A percentile compares a stretch with the other conserved stretches of the same genome.
Conservation (phyloP, 2,329 filamentous ascomycete species). For the Rutstroemia sp. region DNA sequence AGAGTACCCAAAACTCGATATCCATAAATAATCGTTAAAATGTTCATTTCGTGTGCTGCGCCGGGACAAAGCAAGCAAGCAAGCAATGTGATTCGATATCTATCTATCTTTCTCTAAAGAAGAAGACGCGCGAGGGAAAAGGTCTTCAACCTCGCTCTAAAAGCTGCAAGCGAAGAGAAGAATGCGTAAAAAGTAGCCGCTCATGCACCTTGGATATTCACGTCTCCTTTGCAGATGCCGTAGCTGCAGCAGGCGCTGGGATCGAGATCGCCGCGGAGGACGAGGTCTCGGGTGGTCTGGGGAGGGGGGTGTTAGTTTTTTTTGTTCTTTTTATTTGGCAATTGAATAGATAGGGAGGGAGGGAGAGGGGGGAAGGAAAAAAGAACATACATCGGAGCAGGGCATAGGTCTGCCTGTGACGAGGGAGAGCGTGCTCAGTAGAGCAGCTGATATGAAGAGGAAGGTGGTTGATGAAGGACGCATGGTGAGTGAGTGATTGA, state of each 20-base stretch:
- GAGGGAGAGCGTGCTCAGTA: slow-evolving; percentile 1
- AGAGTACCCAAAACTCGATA: no score
- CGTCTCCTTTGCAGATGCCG: neutral
- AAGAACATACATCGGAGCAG: slow-evolving; percentile 1
- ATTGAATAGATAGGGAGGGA: neutral
- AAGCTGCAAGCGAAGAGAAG: neutral
- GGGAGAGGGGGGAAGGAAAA: no score
- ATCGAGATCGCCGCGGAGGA: slow-evolving; percentile 4
- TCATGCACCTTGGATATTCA: slow-evolving; percentile 1
- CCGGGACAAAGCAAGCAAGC: no score
- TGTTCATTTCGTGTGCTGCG: no score
- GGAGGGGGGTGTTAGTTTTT: neutral
- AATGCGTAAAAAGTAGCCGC: neutral
- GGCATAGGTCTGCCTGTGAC: slow-evolving; percentile 4
- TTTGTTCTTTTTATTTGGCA: neutral
- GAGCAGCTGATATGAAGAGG: slow-evolving; percentile 1
- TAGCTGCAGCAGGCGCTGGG: slow-evolving; percentile 8
- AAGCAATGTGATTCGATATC: no score
- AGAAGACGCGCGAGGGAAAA: no score
- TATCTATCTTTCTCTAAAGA: neutral
- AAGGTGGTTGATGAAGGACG: neutral
- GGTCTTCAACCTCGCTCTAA: no score
- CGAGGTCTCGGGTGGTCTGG: slow-evolving; percentile 8
- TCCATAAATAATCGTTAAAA: no score
- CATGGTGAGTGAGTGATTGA: neutral